These are phyloP conservation scores for Xylaria sp. DNA, from an alignment of 2,329 filamentous ascomycete species.

Conservation along the genomic window DNA sequence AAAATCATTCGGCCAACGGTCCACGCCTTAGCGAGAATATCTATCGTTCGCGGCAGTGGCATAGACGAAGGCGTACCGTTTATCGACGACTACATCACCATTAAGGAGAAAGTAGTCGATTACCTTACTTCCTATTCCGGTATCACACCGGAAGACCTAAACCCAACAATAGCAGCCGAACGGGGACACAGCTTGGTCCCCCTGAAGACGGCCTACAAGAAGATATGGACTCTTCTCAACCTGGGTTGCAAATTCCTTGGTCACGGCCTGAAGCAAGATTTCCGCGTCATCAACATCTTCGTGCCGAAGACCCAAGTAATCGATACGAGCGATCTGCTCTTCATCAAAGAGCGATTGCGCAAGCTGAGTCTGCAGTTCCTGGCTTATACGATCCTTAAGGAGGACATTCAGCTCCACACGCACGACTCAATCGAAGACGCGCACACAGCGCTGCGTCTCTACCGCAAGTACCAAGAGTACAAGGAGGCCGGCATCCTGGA, in stretches of 20 bases:
- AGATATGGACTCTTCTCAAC: conserved; percentile 93
- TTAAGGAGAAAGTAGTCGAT: conserved; percentile 86
- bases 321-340: conserved; percentile 90
- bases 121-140: conserved; percentile 94
- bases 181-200: conserved; percentile 70
- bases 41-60: conserved; percentile 76
- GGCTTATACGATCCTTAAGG: conserved; percentile 83
- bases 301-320: conserved; percentile 86
- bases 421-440: conserved; percentile 97
- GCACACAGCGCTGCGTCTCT: conserved; percentile 81
- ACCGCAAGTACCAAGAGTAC: conserved; percentile 84
- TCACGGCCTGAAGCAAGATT: conserved; percentile 89
- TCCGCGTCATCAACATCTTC: conserved; percentile 96
- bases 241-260: conserved; percentile 90
- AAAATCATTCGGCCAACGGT: conserved; percentile 89
- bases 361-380: conserved; percentile 87
- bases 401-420: conserved; percentile 86
- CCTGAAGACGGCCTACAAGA: conserved; percentile 93
- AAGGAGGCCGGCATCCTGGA: conserved; percentile 79
- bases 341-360: conserved; percentile 71
- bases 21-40: conserved; percentile 87
- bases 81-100: conserved; percentile 95
- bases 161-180: conserved; percentile 60
- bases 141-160: conserved; percentile 79
- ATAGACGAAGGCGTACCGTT: conserved; percentile 77